Evolutionary conservation across 768 basidiomycete species (phyloP).

Genomic region (Pulveroboletus sp.): DNA sequence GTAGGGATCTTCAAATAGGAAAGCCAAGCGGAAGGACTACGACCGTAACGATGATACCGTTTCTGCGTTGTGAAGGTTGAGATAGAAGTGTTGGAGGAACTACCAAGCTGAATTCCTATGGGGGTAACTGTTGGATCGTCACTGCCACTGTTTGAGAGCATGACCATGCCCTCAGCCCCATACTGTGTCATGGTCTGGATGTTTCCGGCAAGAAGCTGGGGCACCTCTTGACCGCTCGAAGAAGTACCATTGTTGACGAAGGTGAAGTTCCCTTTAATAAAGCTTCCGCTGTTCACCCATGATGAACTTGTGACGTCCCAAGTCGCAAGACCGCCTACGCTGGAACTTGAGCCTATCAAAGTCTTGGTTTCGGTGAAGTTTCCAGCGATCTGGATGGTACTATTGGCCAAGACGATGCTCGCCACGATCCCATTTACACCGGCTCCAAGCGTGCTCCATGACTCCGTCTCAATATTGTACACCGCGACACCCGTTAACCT

Average conservation of each 20-base stretch:
- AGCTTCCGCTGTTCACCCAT: constrained; percentile 76
- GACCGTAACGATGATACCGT: constrained; percentile 36
- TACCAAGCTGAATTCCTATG: constrained; percentile 53
- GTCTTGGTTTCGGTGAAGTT: constrained; percentile 58
- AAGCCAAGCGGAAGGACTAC: constrained; percentile 43
- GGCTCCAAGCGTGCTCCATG: constrained; percentile 65
- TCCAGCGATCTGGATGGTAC: constrained; percentile 63
- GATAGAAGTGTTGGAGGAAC: constrained; percentile 29
- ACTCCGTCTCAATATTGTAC: constrained; percentile 60
- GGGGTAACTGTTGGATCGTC: constrained; percentile 55
- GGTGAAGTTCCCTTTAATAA: constrained; percentile 64
- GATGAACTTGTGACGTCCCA: constrained; percentile 58
- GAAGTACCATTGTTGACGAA: constrained; percentile 66
- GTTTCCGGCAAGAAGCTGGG: constrained; percentile 69
- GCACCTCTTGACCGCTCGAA: constrained; percentile 31
- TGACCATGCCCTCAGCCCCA: constrained; percentile 76
- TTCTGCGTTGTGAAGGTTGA: constrained; percentile 32
- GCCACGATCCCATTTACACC: constrained; percentile 78
- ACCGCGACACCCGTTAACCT: constrained; percentile 57
- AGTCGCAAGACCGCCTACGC: constrained; percentile 60
- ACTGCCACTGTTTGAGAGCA: constrained; percentile 63
- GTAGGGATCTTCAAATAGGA: constrained; percentile 41
- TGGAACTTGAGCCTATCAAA: constrained; percentile 30
- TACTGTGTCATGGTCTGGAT: constrained; percentile 52
- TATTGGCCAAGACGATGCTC: constrained; percentile 46